Evolutionary conservation across 2,329 filamentous ascomycete species (phyloP).

Genomic region (Hymenoscyphus occultus): DNA sequence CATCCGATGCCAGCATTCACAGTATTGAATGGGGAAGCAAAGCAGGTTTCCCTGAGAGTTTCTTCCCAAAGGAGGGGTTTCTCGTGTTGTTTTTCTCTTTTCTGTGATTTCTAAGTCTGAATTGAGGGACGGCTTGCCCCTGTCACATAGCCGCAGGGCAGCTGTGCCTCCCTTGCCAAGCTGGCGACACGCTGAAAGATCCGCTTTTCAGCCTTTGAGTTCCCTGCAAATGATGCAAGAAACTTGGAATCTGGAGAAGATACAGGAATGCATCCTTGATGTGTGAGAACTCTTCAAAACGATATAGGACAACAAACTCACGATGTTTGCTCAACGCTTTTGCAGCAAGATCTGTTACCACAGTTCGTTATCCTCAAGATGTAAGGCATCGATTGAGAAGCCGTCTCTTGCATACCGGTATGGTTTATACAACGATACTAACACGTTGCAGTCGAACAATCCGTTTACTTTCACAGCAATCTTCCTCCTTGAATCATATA

Average conservation of each 20-base stretch:
- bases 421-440: background rate
- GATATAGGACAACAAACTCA: background rate
- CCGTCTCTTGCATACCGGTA: background rate
- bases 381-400: background rate
- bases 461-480: background rate
- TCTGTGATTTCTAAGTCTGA: background rate
- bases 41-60: background rate
- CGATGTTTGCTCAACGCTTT: background rate
- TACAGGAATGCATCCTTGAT: background rate
- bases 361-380: background rate
- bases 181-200: background rate
- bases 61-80: background rate
- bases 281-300: background rate
- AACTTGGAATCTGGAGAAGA: slow-evolving; percentile 4
- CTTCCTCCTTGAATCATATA: background rate
- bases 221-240: background rate
- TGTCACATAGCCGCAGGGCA: background rate
- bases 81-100: background rate
- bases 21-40: background rate
- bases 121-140: background rate
- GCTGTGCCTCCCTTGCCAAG: background rate
- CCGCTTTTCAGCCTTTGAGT: background rate
- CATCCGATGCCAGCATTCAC: background rate
- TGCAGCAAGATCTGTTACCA: background rate
- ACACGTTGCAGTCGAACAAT: background rate